Base-by-base conservation (phyloP, 306 rosid species). In the Alnus rubra region DNA sequence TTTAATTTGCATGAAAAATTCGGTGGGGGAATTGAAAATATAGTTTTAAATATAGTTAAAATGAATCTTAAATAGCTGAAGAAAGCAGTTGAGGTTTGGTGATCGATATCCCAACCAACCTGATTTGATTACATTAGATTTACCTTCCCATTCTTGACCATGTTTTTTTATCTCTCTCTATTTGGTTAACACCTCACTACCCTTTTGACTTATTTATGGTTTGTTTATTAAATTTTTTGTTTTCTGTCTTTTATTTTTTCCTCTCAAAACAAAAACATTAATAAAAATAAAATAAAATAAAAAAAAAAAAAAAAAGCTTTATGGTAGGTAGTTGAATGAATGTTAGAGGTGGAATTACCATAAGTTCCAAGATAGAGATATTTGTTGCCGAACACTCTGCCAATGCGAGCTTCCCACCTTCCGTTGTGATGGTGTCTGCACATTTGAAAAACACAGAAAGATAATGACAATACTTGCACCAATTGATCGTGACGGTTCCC, bases 381-480 rank as follows among this genome's bases (percentile, higher is more conserved):
- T 70, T 91, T 91, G 89, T 93, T 93, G 87, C 98, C 98, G 4
- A 91, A 93, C n/a, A 93, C 98, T 64, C 97, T 88, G 19, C 98
- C 98, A 80, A 93, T 93, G 50, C 98, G 82, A 80, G 98, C 98
- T 83, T 93, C 98, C 98, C 98, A 93, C 84, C 98, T 88, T 79
- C 98, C 98, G 58, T 93, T 93, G 78, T 93, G 97, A 84, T 91
- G 98, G 74, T 93, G 98, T 79, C 97, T 93, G 71, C 39, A 74
- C 76, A 71, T 69, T 33, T 10, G 67, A 54, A 9, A 55, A 81
- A 44, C 8, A 7, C 7, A 48, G 6, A 79, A 76, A 55, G 19
- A 45, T 14, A 77, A 56, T 63, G 42, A 50, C 28, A 14, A 15
- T 2, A 73, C 18, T 9, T 48, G 2, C 30, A 49, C 18, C 16